A percentile compares a stretch with the other conserved stretches of the same genome.
Conservation (phyloP, 2,329 filamentous ascomycete species). For the Chrysosporium keratinophilum region DNA sequence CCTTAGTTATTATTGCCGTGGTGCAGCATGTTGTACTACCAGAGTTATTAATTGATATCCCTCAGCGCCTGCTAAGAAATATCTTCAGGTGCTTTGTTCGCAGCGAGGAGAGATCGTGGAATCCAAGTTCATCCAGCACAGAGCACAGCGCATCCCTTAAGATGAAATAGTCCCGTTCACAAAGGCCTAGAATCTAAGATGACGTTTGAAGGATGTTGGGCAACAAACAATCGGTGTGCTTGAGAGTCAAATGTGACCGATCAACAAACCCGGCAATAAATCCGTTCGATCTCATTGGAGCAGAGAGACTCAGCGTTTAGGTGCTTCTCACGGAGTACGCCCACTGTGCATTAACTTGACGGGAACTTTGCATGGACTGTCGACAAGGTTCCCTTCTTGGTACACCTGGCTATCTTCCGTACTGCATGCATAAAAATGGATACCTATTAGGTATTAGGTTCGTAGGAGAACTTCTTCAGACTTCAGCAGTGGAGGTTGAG, state of each 20-base stretch:
- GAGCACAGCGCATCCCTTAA: background rate
- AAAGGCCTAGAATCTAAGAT: background rate
- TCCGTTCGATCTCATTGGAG: conserved; percentile 4
- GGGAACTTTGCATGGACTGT: conserved; percentile 10
- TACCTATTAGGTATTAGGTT: background rate
- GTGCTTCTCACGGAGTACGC: background rate
- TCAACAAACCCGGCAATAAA: conserved; percentile 8
- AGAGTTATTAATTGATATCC: background rate
- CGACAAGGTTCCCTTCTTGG: conserved; percentile 2
- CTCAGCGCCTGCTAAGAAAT: background rate
- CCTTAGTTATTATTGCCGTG: background rate
- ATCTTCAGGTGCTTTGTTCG: background rate
- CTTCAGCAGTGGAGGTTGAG: background rate
- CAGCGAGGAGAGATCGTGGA: background rate
- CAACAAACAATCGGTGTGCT: background rate
- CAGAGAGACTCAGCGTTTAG: background rate
- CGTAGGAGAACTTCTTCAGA: background rate
- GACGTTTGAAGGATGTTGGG: conserved; percentile 1
- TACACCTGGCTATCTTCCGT: background rate
- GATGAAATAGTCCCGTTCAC: background rate
- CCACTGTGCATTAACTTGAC: background rate
- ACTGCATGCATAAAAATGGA: conserved; percentile 4
- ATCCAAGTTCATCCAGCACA: background rate
- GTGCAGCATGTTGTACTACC: conserved; percentile 9
- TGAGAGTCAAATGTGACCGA: background rate